Base-by-base conservation (phyloP, 2,329 filamentous ascomycete genomes). In the Fusarium torulosum region DNA sequence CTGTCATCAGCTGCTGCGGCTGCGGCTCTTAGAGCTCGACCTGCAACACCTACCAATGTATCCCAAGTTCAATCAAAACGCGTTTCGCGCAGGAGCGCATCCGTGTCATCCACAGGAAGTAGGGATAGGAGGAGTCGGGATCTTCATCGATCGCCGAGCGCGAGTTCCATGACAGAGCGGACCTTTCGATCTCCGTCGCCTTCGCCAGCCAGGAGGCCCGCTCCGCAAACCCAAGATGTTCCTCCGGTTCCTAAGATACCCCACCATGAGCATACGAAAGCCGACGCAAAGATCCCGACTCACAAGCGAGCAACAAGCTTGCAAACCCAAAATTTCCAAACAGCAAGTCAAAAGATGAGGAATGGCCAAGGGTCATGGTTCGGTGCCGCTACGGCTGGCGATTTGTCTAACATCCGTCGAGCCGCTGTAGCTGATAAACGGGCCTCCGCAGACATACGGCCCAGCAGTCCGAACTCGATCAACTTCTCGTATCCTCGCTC, bases 31-130 rank as follows among this genome's bases (percentile, higher is more conserved):
- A 90, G 91, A 75, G 91, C 91, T 44, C 88, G 91, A 70, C 90
- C 93, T 11, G 89, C 89, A 51, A 90, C 91, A 4, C 94, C 93
- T 21, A 95, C 90, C 51, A 89, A 90, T 71, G 90, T 97, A 57
- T 90, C 88, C 76, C 88, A 93, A 75, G 88, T 96, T 43, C 91
- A 97, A 78, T 97, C 95, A 7, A 97, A 95, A 82, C 91, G 94
- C 75, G 94, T 91, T 75, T 78, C 88, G 62, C 88, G 93, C 72
- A 88, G 94, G 64, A 89, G 86, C 77, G 85, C 85, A 51, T 97
- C 94, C 1, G 80, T 86, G 41, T 92, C 92, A 3, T 95, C 93
- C 6, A 82, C 87, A 46, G 84, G 83, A 35, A 87, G 85, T 67
- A 80, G 78, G 47, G 79, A 80, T 38, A 71, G 79, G 44, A 75